Percentiles rank a stretch among this genome's conserved stretches.
These are phyloP conservation scores for Canariomyces notabilis DNA, from an alignment of 2,329 filamentous ascomycete genomes.

Conservation along the genomic window DNA sequence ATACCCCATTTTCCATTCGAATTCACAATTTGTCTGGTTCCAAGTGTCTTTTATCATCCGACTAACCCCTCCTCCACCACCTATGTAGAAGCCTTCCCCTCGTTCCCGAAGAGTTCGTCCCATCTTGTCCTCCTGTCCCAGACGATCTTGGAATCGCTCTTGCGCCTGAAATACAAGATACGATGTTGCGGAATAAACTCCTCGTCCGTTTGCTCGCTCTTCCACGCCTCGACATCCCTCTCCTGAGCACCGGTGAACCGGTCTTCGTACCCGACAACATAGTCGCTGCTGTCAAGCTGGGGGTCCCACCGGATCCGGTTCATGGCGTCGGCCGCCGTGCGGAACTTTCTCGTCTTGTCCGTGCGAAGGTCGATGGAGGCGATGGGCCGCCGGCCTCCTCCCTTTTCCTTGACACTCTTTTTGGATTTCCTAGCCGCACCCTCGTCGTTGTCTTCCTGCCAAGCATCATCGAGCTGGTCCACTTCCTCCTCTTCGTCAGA, in stretches of 20 bases:
- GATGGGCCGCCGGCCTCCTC: conserved; percentile 13
- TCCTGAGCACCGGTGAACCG: conserved; percentile 53
- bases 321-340: conserved; percentile 54
- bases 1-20: conserved; percentile 1
- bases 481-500: conserved; percentile 31
- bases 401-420: too few relatives aligned
- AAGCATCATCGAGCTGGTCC: conserved; percentile 10
- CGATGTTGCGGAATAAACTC: conserved; percentile 64
- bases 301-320: conserved; percentile 57
- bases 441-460: conserved; percentile 3
- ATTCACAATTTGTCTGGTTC: neutral
- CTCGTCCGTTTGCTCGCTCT: conserved; percentile 57
- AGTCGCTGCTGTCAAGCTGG: conserved; percentile 47
- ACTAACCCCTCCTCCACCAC: neutral
- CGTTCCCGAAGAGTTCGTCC: conserved; percentile 54
- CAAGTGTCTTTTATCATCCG: neutral
- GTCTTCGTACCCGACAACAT: conserved; percentile 57
- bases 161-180: conserved; percentile 56
- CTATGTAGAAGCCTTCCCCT: conserved; percentile 22
- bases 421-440: conserved; percentile 17
- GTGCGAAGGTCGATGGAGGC: conserved; percentile 27
- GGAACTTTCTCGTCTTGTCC: conserved; percentile 45
- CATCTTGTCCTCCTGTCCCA: conserved; percentile 53
- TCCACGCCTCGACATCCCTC: conserved; percentile 52
- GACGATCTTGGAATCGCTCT: conserved; percentile 45